Evolutionary conservation across 345 rosid species (phyloP), one percentile per base, ranked within the genome.

Genomic region (Sonneratia caseolaris): DNA sequence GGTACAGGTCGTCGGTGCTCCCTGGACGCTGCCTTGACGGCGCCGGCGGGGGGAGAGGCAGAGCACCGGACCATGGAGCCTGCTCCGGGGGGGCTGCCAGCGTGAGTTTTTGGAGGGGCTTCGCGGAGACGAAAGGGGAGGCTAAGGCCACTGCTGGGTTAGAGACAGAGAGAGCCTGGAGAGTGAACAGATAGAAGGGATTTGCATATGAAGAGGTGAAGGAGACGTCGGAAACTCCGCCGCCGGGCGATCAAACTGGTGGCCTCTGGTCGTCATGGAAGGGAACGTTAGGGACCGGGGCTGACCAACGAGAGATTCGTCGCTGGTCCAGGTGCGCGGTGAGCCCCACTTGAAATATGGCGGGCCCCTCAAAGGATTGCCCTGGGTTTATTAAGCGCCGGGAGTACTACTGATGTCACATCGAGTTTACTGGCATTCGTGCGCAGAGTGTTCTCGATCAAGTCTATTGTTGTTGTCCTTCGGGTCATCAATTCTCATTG

Each of bases 1-100:
- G 88, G 76, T 85, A 90, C 66, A 90, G 87, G 64, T 82, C 82
- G 72, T 84, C 96, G 2, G 97, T 90, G 71, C 73, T 84, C 91
- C 59, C 48, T 74, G 8, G 79, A 73, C 48, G 45, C n/a, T 73
- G 51, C 47, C 40, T 27, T 27, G 32, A 1, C 32, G 83, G 75
- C 43, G 84, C 0, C 80, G 36, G 85, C 76, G 27, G 85, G 77
- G 3, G 59, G 2, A 37, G 68, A 43, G 71, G 71, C 85, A 21
- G 93, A 87, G 87, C 87, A 85, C 72, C 82, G 84, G 72, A 90
- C 82, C 32, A 27, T 27, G 10, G 76, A 73, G 37, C 75, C 56
- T 35, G 82, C 87, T 84, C 56, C 32, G 32, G 32, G 32, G 71
- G 71, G 0, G 70, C 48, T 38, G 83, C 78, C 55, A 84, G 77